Evolutionary conservation across 2,329 filamentous ascomycete genomes (phyloP).

Genomic region (Gaeumannomyces sp.): DNA sequence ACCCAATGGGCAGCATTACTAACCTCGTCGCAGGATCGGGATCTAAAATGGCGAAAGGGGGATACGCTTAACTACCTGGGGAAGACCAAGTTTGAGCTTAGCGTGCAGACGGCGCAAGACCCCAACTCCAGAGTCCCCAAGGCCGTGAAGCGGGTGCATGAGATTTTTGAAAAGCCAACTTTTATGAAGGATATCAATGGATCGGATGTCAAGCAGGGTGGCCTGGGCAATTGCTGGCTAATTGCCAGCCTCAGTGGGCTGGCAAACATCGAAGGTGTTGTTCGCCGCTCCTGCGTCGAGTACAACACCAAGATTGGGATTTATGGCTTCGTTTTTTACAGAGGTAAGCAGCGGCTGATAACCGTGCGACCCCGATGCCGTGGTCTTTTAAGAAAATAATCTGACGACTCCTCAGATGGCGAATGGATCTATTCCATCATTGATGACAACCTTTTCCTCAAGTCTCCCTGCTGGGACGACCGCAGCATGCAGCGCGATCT

Average conservation of each 20-base stretch:
- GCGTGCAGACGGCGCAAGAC: constrained; percentile 35
- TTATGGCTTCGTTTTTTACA: constrained; percentile 83
- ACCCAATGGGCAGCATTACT: not conserved
- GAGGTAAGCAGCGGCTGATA: constrained; percentile 41
- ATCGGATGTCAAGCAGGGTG: constrained; percentile 71
- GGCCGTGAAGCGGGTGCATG: constrained; percentile 67
- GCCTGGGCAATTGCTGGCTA: constrained; percentile 76
- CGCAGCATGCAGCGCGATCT: constrained; percentile 68
- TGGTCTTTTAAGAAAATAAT: not conserved
- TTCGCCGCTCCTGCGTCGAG: constrained; percentile 69
- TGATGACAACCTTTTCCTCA: constrained; percentile 84
- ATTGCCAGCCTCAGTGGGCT: constrained; percentile 73
- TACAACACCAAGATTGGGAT: constrained; percentile 70
- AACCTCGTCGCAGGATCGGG: constrained; percentile 46
- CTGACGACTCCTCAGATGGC: constrained; percentile 49
- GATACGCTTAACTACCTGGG: constrained; percentile 49
- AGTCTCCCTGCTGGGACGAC: constrained; percentile 75
- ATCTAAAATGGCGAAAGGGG: constrained; percentile 60
- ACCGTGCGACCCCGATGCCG: too few relatives aligned
- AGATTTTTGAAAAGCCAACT: constrained; percentile 68
- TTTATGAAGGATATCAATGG: constrained; percentile 62
- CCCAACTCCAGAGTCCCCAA: constrained; percentile 53
- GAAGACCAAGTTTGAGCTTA: constrained; percentile 45
- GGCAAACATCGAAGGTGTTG: constrained; percentile 63
- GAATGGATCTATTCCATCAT: constrained; percentile 91